Base-by-base conservation (phyloP, 352 stramenopile species). In the Globisporangium splendens region DNA sequence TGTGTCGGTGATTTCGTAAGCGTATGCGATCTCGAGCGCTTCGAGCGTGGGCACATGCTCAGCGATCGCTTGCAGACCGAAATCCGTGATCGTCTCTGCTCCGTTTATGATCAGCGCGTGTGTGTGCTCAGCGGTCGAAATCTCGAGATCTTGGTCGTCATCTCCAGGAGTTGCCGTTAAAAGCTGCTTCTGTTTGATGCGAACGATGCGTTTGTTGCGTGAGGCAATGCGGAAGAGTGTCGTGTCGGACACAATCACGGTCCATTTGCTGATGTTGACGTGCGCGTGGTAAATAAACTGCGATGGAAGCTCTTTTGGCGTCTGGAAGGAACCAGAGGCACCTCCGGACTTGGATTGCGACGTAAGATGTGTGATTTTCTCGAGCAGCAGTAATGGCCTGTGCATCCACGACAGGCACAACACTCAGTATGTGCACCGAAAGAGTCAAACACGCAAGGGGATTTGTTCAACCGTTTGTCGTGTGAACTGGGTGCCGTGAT, bases 191-290 rank as follows among this genome's bases (percentile, higher is more conserved):
- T 46, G 59, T 22, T 49, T 59, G 21, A 65, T 33, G 42, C 60
- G 68, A 22, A 67, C 57, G 44, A 89, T 65, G 11, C 75, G 77
- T 28, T 68, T 63, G 62, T 93, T 93, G 56, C 77, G 72, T 8
- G 79, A 75, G 7, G 77, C 81, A 46, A 93, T 68, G 17, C 79
- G 81, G 14, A 67, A 60, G 7, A 93, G 64, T 11, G 82, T 89
- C 1, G 62, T 59, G 57, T 93, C 72, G 1, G 81, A 85, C 1
- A 91, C 81, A 17, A 91, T 74, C 5, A 80, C 72, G 7, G 77
- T 91, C 81, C 83, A 93, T 17, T 73, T 72, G 57, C 66, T 83
- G 8, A 93, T 58, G 52, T 75, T 69, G 18, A 91, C 70, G 24
- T 78, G 58, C 17, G 67, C 46, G 17, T 61, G 59, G 54, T 91